These are phyloP conservation scores for Ulota crispa DNA, from an alignment of 225 moss, liverwort and hornwort genomes.

Conservation along the genomic window DNA sequence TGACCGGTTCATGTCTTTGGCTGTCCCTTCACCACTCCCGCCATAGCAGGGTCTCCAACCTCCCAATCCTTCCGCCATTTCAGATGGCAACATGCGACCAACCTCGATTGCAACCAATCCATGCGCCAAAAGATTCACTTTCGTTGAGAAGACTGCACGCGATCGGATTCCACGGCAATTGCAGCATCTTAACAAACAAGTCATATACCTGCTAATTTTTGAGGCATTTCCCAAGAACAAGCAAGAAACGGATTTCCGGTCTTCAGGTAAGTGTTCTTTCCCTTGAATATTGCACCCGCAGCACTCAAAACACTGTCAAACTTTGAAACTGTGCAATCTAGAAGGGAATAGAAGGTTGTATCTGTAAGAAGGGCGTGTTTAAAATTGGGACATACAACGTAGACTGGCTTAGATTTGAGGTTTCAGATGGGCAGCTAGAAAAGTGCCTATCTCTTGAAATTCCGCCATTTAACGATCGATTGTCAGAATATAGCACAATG, in stretches of 20 bases:
- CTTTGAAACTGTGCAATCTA: neutral
- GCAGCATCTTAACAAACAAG: neutral
- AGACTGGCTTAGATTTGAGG: neutral
- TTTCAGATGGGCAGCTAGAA: neutral
- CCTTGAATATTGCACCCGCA: neutral
- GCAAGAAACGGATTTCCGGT: neutral
- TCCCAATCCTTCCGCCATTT: neutral
- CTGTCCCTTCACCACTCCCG: neutral
- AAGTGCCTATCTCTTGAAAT: neutral
- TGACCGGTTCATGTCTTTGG: neutral
- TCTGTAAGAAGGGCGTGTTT: neutral
- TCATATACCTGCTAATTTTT: neutral
- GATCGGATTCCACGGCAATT: neutral
- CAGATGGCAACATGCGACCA: neutral
- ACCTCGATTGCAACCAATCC: neutral
- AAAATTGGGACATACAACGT: neutral
- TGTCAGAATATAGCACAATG: neutral
- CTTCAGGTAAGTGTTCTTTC: slow-evolving; percentile 30
- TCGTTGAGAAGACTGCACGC: neutral
- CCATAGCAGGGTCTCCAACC: neutral
- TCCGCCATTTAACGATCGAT: neutral
- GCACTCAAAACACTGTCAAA: neutral
- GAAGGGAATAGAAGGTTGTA: neutral
- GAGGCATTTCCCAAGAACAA: neutral
- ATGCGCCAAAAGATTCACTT: neutral